Conservation (phyloP, 176 grass and related monocot genomes). For the Saccharum officinarum region DNA sequence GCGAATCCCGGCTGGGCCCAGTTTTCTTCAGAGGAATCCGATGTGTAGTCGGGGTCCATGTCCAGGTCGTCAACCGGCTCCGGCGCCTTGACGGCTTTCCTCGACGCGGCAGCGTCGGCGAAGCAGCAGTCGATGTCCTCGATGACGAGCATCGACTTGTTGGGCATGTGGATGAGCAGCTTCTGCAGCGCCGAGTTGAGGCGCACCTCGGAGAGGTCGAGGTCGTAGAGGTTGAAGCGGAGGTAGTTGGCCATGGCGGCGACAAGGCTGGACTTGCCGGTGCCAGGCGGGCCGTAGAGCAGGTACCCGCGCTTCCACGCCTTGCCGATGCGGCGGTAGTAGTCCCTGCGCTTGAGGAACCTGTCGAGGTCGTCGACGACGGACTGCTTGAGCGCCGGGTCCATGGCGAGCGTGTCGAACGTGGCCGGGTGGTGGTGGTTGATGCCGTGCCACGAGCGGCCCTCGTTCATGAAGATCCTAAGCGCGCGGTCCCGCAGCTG, state of each 20-base stretch:
- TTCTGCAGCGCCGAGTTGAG: slow-evolving; percentile 48
- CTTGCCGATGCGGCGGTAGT: slow-evolving; percentile 63
- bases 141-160: slow-evolving; percentile 64
- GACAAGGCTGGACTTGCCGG: slow-evolving; percentile 68
- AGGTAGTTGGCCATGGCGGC: slow-evolving; percentile 67
- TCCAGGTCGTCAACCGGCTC: neutral
- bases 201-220: slow-evolving; percentile 54
- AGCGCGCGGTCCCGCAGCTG: slow-evolving; percentile 23
- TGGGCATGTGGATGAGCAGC: slow-evolving; percentile 51
- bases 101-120: slow-evolving; percentile 5
- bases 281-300: slow-evolving; percentile 60
- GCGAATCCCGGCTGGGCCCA: no score
- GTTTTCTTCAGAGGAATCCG: neutral
- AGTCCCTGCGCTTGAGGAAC: slow-evolving; percentile 48
- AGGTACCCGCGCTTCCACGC: slow-evolving; percentile 76
- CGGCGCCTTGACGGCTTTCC: neutral
- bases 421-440: slow-evolving; percentile 42
- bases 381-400: slow-evolving; percentile 41
- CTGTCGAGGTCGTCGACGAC: slow-evolving; percentile 51
- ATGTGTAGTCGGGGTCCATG: neutral
- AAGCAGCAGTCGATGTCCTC: slow-evolving; percentile 69
- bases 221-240: slow-evolving; percentile 57
- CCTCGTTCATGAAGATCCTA: slow-evolving; percentile 36
- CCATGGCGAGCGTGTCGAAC: slow-evolving; percentile 53
- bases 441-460: slow-evolving; percentile 5